Evolutionary conservation across 306 rosid genomes (phyloP).

Genomic region (Vicia sativa): DNA sequence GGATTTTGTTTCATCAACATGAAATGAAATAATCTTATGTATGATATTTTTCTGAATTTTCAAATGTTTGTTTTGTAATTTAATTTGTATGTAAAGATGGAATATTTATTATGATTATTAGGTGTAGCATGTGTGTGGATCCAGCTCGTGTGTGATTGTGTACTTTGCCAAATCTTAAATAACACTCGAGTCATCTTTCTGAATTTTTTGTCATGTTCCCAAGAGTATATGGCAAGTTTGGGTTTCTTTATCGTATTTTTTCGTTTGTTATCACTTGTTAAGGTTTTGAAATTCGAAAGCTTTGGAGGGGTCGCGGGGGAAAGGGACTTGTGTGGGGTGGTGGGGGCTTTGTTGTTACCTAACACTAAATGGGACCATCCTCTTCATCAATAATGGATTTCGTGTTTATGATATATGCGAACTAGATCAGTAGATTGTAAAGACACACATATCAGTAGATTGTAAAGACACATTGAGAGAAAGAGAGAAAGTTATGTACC

Average conservation of each 20-base stretch:
- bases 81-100: slow-evolving; percentile 47
- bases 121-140: slow-evolving; percentile 40
- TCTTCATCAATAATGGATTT: slow-evolving; percentile 30
- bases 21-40: too few species aligned
- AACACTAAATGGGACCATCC: slow-evolving; percentile 30
- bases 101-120: slow-evolving; percentile 20
- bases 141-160: slow-evolving; percentile 12
- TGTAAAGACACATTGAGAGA: too few species aligned
- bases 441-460: too few species aligned
- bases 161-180: slow-evolving; percentile 39
- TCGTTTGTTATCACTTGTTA: background rate
- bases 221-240: slow-evolving; percentile 15
- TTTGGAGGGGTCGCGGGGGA: background rate
- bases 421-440: too few species aligned
- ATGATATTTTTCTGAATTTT: background rate
- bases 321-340: slow-evolving; percentile 10
- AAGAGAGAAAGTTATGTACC: too few species aligned
- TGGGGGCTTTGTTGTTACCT: slow-evolving; percentile 27
- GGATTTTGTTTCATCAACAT: slow-evolving; percentile 26
- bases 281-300: background rate
- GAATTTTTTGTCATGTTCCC: slow-evolving; percentile 35
- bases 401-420: background rate
- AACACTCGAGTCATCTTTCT: slow-evolving; percentile 32
- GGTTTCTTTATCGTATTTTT: slow-evolving; percentile 24
- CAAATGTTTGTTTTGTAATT: slow-evolving; percentile 35